Conservation (phyloP, 2,329 filamentous ascomycete species). For the Rosellinia necatrix region DNA sequence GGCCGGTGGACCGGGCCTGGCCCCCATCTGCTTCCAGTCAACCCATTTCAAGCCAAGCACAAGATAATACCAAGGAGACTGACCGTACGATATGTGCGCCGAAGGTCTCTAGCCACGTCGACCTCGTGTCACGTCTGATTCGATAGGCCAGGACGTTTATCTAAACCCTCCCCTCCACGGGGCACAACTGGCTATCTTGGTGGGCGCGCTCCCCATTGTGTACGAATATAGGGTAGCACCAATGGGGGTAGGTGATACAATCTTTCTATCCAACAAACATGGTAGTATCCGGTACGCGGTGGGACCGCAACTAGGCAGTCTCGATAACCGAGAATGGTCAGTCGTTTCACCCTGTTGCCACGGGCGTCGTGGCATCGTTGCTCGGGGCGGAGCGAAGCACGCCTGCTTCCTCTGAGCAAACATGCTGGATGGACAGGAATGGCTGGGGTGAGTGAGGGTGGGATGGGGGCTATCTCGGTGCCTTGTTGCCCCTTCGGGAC, state of each 20-base stretch:
- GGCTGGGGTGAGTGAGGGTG: too few species aligned
- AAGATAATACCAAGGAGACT: too few species aligned
- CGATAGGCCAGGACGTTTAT: not conserved
- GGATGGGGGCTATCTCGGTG: too few species aligned
- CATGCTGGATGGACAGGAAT: too few species aligned
- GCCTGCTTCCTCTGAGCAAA: too few species aligned
- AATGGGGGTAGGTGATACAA: too few species aligned
- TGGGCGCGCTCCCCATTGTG: not conserved
- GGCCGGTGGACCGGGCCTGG: too few species aligned
- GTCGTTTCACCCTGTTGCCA: not conserved
- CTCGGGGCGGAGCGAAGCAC: too few species aligned
- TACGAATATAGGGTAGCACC: slow-evolving; percentile 1
- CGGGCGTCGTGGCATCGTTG: not conserved
- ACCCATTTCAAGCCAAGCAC: too few species aligned
- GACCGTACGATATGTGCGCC: slow-evolving; percentile 11
- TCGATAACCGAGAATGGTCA: not conserved
- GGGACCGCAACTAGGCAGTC: not conserved
- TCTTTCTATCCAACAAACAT: not conserved
- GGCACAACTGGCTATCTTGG: not conserved
- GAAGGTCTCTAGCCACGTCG: slow-evolving; percentile 2
- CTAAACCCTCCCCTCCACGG: not conserved
- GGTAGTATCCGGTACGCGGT: not conserved
- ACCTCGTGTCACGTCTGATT: not conserved
- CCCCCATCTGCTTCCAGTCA: not conserved
- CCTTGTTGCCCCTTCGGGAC: too few species aligned